Conservation (phyloP, 2,329 filamentous ascomycete species). For the Venturia nashicola region DNA sequence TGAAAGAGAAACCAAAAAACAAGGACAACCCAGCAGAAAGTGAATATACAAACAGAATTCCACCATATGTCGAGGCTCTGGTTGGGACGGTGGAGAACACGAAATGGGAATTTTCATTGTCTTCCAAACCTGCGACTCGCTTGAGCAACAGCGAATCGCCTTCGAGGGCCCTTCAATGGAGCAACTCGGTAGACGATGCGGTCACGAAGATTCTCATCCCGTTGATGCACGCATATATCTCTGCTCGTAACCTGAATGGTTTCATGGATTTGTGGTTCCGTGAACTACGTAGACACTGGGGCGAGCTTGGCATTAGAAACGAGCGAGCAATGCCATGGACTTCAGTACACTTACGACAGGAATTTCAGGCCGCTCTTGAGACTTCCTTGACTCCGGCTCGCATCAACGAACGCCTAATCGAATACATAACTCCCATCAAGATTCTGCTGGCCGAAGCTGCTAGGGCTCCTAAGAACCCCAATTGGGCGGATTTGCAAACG, state of each 20-base stretch:
- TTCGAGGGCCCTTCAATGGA: neutral
- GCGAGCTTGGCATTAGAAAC: neutral
- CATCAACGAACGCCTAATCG: conserved; percentile 2
- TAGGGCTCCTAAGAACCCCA: neutral
- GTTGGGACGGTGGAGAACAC: neutral
- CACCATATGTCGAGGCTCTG: conserved; percentile 7
- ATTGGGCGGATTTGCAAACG: conserved; percentile 2
- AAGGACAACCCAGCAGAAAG: neutral
- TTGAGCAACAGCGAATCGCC: neutral
- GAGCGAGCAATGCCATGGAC: neutral
- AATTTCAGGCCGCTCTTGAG: neutral
- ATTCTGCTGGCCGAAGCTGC: neutral
- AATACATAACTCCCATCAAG: conserved; percentile 1
- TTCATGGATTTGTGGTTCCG: conserved; percentile 8
- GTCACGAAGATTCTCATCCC: neutral
- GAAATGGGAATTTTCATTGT: neutral
- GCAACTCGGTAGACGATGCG: neutral
- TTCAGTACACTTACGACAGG: neutral
- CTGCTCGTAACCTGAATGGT: neutral
- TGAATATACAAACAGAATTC: neutral
- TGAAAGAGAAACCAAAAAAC: conserved; percentile 12
- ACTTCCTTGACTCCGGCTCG: neutral
- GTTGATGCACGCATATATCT: conserved; percentile 1
- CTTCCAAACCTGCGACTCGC: neutral
- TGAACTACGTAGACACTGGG: neutral